Base-by-base conservation (phyloP, 164 flowering plant genomes). In the Nymphaea thermarum region DNA sequence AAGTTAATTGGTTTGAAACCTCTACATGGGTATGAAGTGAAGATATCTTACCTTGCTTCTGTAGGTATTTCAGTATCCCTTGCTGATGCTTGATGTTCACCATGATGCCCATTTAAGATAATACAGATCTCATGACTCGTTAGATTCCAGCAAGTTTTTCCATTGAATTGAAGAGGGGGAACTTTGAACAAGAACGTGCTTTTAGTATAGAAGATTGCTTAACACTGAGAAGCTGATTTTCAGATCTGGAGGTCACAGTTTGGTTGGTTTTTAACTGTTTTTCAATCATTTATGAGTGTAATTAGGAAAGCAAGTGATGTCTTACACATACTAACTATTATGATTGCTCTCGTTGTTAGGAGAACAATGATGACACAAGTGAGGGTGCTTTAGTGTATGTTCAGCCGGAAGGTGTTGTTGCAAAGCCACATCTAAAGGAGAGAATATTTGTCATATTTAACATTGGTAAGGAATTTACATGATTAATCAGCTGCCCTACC, bases 31-130 rank as follows among this genome's bases (percentile, higher is more conserved):
- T 94, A 94, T 64, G 98, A 94, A 90, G 96, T 94, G 84, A 91
- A 94, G 98, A 91, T 94, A 82, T 94, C 96, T 67, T 94, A 88
- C 76, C 99, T 96, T 70, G 98, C 96, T 82, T 94, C 99, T 83
- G 98, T 91, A 94, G 77, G 97, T 88, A 64, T 61, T 65, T 63
- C 47, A 10, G 53, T 42, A 18, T 18, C 62, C 14, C 42, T 8
- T 41, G 12, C 57, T 71, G n/a, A 2, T 17, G 25, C 42, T 63
- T 6, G 8, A 17, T 68, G 16, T 64, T 16, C 15, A 64, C 66
- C 45, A 74, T 43, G 25, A 18, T 15, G 53, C 42, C 36, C 47
- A 4, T 57, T 62, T 41, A 44, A 6, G 15, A 42, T 59, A 55
- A 43, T 17, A 12, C 1, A 70, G 62, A 51, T 73, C 45, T 4